Evolutionary conservation across 2,329 filamentous ascomycete genomes (phyloP).

Genomic region (Endocalyx cinctus): DNA sequence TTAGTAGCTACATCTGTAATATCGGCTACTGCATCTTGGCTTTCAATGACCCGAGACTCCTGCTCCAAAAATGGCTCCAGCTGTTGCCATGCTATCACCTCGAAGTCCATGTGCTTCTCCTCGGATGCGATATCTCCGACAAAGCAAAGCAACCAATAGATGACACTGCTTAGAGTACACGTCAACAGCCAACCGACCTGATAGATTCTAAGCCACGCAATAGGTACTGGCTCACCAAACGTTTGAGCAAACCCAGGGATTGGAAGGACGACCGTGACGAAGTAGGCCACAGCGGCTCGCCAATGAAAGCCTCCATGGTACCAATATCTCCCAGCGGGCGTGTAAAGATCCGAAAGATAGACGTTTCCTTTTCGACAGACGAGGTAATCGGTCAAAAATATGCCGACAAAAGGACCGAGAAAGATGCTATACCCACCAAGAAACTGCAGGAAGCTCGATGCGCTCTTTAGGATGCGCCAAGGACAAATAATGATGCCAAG

Average conservation of each 20-base stretch:
- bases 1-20: background rate
- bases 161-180: conserved; percentile 5
- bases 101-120: conserved; percentile 4
- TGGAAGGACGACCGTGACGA: background rate
- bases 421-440: conserved; percentile 11
- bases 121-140: conserved; percentile 2
- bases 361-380: conserved; percentile 10
- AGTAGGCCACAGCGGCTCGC: conserved; percentile 6
- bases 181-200: conserved; percentile 5
- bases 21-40: background rate
- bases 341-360: conserved; percentile 6
- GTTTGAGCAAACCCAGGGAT: conserved; percentile 2
- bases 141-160: conserved; percentile 5
- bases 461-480: conserved; percentile 12
- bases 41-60: background rate
- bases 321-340: conserved; percentile 9
- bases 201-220: conserved; percentile 5
- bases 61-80: conserved; percentile 5
- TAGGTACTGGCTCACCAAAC: conserved; percentile 4
- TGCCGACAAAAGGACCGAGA: conserved; percentile 9
- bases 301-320: conserved; percentile 10
- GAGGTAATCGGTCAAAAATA: conserved; percentile 11
- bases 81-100: conserved; percentile 6
- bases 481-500: conserved; percentile 10
- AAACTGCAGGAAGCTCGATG: conserved; percentile 5